Conservation (phyloP, 2,329 filamentous ascomycete species). For the Trichocomaceae sp. region DNA sequence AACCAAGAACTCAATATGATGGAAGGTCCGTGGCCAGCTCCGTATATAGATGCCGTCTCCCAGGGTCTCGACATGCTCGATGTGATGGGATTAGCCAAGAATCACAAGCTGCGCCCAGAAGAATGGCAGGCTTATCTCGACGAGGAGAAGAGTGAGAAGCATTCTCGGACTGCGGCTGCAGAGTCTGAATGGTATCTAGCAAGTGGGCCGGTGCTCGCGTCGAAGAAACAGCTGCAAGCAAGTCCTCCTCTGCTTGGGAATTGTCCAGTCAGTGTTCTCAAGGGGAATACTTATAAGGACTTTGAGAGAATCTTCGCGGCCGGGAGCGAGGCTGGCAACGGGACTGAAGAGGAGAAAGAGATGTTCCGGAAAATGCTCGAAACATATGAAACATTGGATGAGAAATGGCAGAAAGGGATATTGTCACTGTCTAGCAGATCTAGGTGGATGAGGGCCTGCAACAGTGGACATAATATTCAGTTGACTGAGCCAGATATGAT, state of each 20-base stretch:
- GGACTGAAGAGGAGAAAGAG: conserved; percentile 17
- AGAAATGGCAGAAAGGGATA: conserved; percentile 15
- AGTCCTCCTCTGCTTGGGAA: conserved; percentile 15
- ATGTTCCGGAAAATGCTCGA: conserved; percentile 13
- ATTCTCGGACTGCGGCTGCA: conserved; percentile 9
- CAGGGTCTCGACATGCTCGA: background rate
- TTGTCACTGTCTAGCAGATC: conserved; percentile 15
- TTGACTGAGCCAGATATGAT: conserved; percentile 15
- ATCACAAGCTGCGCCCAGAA: conserved; percentile 7
- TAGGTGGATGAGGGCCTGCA: conserved; percentile 9
- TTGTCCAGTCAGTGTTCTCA: conserved; percentile 21
- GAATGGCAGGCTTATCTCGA: conserved; percentile 14
- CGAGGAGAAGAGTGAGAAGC: conserved; percentile 13
- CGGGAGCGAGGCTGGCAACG: conserved; percentile 17
- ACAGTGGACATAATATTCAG: conserved; percentile 17
- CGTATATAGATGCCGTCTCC: background rate
- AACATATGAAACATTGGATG: conserved; percentile 8
- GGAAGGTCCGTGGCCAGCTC: conserved; percentile 2
- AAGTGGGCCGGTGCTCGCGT: conserved; percentile 7
- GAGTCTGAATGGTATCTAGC: conserved; percentile 13
- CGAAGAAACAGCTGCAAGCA: conserved; percentile 20
- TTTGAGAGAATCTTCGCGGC: conserved; percentile 18
- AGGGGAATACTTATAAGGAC: conserved; percentile 19
- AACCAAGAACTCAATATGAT: conserved; percentile 15
- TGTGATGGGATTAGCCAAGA: background rate